These are phyloP conservation scores for Globisporangium nodosum DNA, from an alignment of 352 stramenopile genomes.

Conservation along the genomic window DNA sequence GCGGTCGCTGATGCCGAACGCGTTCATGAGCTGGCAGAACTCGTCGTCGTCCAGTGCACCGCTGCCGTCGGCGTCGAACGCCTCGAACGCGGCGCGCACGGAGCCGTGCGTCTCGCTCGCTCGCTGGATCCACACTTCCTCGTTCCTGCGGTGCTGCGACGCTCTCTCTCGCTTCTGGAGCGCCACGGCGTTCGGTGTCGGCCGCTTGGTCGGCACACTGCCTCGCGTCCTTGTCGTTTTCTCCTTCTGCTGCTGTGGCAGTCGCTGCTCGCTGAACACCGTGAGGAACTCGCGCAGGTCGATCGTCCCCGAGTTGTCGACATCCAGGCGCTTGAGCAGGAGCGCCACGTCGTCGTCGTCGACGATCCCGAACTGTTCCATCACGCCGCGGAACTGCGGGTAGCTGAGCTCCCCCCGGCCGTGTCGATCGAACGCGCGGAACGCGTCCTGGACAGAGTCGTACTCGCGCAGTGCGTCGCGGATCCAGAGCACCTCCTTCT, in stretches of 20 bases:
- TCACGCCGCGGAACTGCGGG: conserved; percentile 50
- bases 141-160: conserved; percentile 21
- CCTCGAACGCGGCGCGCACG: conserved; percentile 29
- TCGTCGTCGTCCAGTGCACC: conserved; percentile 39
- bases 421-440: conserved; percentile 33
- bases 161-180: conserved; percentile 22
- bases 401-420: conserved; percentile 37
- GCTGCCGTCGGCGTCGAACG: conserved; percentile 38
- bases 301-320: conserved; percentile 40
- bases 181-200: background rate
- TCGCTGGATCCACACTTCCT: conserved; percentile 45
- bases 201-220: background rate
- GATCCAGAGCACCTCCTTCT: conserved; percentile 54
- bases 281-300: conserved; percentile 50
- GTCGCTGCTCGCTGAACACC: conserved; percentile 37
- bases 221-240: background rate
- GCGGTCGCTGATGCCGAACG: conserved; percentile 39
- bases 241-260: conserved; percentile 10
- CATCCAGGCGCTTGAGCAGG: conserved; percentile 39
- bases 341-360: conserved; percentile 41
- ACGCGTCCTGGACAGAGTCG: conserved; percentile 38
- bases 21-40: conserved; percentile 36
- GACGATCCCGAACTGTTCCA: conserved; percentile 45
- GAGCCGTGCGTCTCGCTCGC: conserved; percentile 28
- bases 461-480: conserved; percentile 32